These are phyloP conservation scores for sorghum (Sorghum bicolor) DNA, from an alignment of 176 grass and related monocot genomes.

Conservation along the genomic window DNA sequence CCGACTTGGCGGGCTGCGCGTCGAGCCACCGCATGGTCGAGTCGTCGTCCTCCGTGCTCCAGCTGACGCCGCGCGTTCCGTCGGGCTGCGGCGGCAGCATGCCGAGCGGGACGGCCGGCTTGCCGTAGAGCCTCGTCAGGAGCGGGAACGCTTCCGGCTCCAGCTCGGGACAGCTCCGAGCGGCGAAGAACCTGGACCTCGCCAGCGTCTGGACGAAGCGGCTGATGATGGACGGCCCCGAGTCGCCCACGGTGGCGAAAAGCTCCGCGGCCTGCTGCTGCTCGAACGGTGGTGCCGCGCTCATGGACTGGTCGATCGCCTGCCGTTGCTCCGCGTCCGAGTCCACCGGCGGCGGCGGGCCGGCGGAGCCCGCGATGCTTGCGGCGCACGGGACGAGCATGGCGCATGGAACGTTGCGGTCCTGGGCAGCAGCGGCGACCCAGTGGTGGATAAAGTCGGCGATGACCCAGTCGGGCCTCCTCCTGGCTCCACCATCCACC, in stretches of 20 bases:
- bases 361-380: neutral
- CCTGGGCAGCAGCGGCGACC: neutral
- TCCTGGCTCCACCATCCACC: constrained; percentile 11
- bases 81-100: constrained; percentile 32
- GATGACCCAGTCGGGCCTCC: neutral
- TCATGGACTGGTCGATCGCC: neutral
- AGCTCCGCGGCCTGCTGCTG: neutral
- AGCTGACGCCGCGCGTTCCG: neutral
- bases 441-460: neutral
- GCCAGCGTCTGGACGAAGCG: neutral
- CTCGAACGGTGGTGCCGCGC: constrained; percentile 16
- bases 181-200: constrained; percentile 19
- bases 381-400: neutral
- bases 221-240: neutral
- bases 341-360: no score
- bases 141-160: constrained; percentile 24
- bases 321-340: neutral
- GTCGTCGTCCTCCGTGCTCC: neutral
- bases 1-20: constrained; percentile 22
- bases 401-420: constrained; percentile 4
- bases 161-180: constrained; percentile 40
- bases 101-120: constrained; percentile 30
- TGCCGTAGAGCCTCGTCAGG: constrained; percentile 2
- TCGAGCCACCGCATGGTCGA: constrained; percentile 40
- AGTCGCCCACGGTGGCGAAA: neutral